Conservation (phyloP, 768 basidiomycete species). For the Thelephora aurantiotincta region DNA sequence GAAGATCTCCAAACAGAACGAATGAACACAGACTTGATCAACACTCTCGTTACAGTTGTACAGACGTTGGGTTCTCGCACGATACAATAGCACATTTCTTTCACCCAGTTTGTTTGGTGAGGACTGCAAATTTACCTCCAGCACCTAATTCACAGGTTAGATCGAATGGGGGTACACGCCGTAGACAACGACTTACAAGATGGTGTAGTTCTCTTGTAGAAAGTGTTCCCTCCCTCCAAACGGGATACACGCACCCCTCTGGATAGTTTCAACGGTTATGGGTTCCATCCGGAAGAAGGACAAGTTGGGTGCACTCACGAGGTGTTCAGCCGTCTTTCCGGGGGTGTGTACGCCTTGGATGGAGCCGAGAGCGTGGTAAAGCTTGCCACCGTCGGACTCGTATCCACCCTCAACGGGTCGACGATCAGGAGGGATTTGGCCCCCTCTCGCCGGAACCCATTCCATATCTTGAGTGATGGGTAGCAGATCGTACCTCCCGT, state of each 20-base stretch:
- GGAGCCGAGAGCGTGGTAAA: slow-evolving; percentile 52
- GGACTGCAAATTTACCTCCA: no score
- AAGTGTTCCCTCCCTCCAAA: slow-evolving; percentile 24
- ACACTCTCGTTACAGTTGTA: no score
- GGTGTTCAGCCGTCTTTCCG: slow-evolving; percentile 59
- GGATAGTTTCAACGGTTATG: not conserved
- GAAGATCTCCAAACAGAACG: no score
- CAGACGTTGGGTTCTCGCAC: no score
- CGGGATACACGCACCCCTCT: slow-evolving; percentile 30
- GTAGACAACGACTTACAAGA: slow-evolving; percentile 20
- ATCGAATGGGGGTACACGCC: no score
- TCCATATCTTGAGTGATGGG: slow-evolving; percentile 59
- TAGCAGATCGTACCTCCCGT: slow-evolving; percentile 61
- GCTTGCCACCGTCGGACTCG: slow-evolving; percentile 48
- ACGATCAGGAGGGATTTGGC: slow-evolving; percentile 41
- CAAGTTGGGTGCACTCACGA: slow-evolving; percentile 26
- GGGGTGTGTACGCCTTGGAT: slow-evolving; percentile 46
- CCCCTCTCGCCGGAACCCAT: slow-evolving; percentile 49
- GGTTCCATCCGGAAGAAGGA: not conserved
- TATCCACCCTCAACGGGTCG: slow-evolving; percentile 61
- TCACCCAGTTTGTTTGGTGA: no score
- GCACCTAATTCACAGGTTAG: no score
- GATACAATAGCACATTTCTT: no score
- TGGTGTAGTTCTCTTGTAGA: slow-evolving; percentile 25
- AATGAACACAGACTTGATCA: no score